Percentiles rank a stretch among this genome's conserved stretches.
Conservation (phyloP, 2,329 filamentous ascomycete genomes). For the Ceratocystis huliohia region DNA sequence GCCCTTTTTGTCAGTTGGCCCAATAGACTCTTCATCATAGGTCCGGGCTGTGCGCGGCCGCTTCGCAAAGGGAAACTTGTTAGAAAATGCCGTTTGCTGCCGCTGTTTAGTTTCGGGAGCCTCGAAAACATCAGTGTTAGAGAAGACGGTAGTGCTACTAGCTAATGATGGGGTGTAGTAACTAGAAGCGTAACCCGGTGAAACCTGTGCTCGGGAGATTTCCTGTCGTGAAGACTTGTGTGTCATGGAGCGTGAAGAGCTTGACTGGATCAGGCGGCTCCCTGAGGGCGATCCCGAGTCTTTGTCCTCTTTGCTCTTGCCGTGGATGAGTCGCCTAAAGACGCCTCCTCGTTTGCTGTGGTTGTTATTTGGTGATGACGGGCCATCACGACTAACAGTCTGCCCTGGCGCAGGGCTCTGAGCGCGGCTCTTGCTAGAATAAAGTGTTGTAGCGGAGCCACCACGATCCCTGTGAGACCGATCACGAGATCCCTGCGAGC, state of each 20-base stretch:
- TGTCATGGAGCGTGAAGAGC: constrained; percentile 29
- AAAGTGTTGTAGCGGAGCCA: constrained; percentile 33
- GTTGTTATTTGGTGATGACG: constrained; percentile 24
- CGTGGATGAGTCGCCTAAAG: constrained; percentile 16
- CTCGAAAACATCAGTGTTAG: constrained; percentile 17
- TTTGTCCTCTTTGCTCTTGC: constrained; percentile 19
- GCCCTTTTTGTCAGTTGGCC: constrained; percentile 47
- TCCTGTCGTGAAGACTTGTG: constrained; percentile 36
- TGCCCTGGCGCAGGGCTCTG: constrained; percentile 69
- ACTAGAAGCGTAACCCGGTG: constrained; percentile 22
- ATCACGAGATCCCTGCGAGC: background rate
- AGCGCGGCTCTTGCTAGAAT: constrained; percentile 45
- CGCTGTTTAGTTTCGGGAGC: constrained; percentile 21
- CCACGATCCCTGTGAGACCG: constrained; percentile 39
- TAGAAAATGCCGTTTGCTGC: constrained; percentile 37
- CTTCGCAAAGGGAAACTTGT: constrained; percentile 51
- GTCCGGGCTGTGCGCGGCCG: constrained; percentile 37
- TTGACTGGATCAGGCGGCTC: constrained; percentile 6
- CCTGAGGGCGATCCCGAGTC: constrained; percentile 25
- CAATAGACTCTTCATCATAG: constrained; percentile 46
- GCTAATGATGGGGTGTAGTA: constrained; percentile 12
- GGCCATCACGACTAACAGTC: constrained; percentile 41
- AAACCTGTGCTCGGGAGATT: constrained; percentile 30
- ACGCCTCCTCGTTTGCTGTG: constrained; percentile 30
- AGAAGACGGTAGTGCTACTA: constrained; percentile 14